phyloP scores from a whole-genome alignment of 768 basidiomycete genomes.

The Galerina marginata region DNA sequence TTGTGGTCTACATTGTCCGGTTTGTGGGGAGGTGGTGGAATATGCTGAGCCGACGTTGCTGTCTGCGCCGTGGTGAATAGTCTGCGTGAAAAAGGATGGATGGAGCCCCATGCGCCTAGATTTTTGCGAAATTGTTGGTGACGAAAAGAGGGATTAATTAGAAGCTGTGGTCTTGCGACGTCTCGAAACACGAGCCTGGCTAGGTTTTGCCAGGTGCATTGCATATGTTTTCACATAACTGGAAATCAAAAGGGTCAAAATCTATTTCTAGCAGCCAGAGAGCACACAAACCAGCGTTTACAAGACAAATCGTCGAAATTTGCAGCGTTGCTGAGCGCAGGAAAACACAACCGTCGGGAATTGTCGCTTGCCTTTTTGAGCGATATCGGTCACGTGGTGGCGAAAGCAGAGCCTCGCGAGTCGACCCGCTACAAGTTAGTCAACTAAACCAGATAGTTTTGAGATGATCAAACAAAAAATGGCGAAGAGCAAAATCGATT shows the following conservation, averaged over 20 bases:
- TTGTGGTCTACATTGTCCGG: too few species aligned
- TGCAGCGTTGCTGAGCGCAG: background rate
- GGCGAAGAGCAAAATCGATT: background rate
- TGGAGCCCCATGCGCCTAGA: background rate
- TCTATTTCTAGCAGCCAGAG: background rate
- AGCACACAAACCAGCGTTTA: constrained; percentile 8
- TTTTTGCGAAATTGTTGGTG: background rate
- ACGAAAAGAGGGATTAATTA: background rate
- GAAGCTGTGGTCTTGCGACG: constrained; percentile 16
- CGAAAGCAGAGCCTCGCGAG: too few species aligned
- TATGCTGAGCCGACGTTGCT: background rate
- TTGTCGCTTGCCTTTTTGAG: constrained; percentile 1
- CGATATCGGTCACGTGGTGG: background rate
- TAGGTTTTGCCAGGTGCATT: constrained; percentile 64
- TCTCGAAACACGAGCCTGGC: constrained; percentile 43
- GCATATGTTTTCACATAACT: constrained; percentile 75
- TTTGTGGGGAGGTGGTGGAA: too few species aligned
- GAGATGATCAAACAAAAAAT: too few species aligned
- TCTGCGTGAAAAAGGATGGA: background rate
- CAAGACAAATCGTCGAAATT: background rate
- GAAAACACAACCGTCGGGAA: background rate
- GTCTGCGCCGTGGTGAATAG: background rate
- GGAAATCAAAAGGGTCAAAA: background rate
- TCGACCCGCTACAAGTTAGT: too few species aligned
- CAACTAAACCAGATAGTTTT: too few species aligned